Percentiles rank a stretch among this genome's conserved stretches.
Conservation (phyloP, 768 basidiomycete genomes). For the Leccinum subtestaceum region DNA sequence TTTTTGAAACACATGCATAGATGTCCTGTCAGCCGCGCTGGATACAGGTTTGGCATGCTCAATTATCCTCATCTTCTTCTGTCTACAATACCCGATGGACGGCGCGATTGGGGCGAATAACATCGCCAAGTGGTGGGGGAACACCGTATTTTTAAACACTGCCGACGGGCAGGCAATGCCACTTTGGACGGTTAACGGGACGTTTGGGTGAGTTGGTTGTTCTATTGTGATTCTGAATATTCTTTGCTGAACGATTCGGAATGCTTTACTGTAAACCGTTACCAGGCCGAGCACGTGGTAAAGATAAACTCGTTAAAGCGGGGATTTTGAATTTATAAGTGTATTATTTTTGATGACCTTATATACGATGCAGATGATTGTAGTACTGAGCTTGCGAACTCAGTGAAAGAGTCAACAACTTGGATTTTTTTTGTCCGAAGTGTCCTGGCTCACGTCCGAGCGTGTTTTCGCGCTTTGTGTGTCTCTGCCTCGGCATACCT, state of each 20-base stretch:
- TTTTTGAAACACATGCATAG: conserved; percentile 16
- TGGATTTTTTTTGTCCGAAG: not conserved
- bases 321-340: not conserved
- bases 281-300: not conserved
- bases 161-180: conserved; percentile 27
- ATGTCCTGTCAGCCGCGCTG: conserved; percentile 69
- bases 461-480: too few relatives aligned
- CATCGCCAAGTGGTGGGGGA: conserved; percentile 72
- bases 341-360: not conserved
- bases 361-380: not conserved
- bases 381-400: not conserved
- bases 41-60: conserved; percentile 67
- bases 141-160: conserved; percentile 38
- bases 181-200: conserved; percentile 13
- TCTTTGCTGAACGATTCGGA: conserved; percentile 34
- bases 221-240: not conserved
- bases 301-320: not conserved
- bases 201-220: conserved; percentile 28
- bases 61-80: conserved; percentile 56
- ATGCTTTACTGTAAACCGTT: not conserved
- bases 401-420: not conserved
- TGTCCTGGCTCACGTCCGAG: not conserved
- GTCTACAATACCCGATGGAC: conserved; percentile 59
- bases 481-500: conserved; percentile 62
- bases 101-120: conserved; percentile 55